phyloP scores from a whole-genome alignment of 2,329 filamentous ascomycete species.

The Penicillium sp. region DNA sequence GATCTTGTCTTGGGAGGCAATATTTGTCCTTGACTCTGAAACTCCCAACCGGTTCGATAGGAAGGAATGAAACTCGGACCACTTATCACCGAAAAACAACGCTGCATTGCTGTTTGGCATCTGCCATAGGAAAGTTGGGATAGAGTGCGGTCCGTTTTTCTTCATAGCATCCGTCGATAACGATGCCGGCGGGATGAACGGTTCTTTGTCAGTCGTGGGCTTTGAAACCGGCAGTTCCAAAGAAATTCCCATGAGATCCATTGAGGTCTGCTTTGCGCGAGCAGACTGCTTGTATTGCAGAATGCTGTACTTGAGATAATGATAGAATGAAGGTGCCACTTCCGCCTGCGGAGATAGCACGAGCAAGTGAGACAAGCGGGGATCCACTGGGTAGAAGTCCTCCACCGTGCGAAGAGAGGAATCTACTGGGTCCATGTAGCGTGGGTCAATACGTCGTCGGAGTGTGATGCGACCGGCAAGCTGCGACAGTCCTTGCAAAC shows the following conservation, averaged over 20 bases:
- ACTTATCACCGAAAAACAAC: constrained; percentile 77
- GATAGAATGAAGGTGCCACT: constrained; percentile 73
- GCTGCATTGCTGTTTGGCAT: constrained; percentile 75
- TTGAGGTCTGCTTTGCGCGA: constrained; percentile 41
- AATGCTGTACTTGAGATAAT: constrained; percentile 74
- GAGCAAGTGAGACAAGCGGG: constrained; percentile 67
- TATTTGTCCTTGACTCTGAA: constrained; percentile 21
- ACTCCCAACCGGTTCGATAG: constrained; percentile 57
- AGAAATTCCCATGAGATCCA: constrained; percentile 68
- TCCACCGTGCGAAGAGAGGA: constrained; percentile 73
- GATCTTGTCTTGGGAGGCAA: constrained; percentile 43
- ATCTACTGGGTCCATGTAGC: constrained; percentile 60
- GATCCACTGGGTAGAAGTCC: constrained; percentile 73
- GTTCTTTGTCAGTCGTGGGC: constrained; percentile 54
- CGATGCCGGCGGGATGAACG: constrained; percentile 48
- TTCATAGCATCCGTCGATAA: not conserved
- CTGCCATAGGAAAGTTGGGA: constrained; percentile 73
- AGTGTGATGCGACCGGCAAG: constrained; percentile 56
- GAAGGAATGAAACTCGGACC: constrained; percentile 79
- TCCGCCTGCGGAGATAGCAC: constrained; percentile 77
- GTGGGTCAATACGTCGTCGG: constrained; percentile 64
- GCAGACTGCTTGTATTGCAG: constrained; percentile 72
- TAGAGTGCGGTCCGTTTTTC: constrained; percentile 24
- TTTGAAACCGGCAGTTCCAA: constrained; percentile 62
- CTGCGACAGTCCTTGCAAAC: constrained; percentile 63